Percentiles rank a stretch among this genome's conserved stretches.
phyloP scores from a whole-genome alignment of 768 basidiomycete genomes.

The Lactifluus pinguis region DNA sequence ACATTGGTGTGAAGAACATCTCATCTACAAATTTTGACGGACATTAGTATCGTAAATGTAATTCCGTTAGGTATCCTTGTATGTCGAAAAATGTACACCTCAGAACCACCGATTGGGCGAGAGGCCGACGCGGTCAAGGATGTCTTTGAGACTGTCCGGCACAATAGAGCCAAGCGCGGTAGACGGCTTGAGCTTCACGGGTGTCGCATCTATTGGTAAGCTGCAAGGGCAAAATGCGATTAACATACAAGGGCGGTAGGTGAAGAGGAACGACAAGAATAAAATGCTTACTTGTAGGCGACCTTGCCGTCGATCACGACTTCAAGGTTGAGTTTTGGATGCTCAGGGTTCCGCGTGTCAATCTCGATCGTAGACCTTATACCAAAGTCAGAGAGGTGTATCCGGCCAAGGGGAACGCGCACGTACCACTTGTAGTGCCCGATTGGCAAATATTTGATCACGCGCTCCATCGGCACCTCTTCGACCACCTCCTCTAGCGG shows the following conservation, averaged over 20 bases:
- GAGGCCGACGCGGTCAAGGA: constrained; percentile 49
- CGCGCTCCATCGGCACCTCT: constrained; percentile 44
- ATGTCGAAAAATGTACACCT: neutral
- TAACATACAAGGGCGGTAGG: neutral
- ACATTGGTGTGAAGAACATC: neutral
- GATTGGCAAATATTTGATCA: constrained; percentile 48
- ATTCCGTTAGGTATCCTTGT: neutral
- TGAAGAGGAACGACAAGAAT: neutral
- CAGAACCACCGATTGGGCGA: constrained; percentile 51
- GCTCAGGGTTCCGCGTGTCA: constrained; percentile 45
- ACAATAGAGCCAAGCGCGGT: constrained; percentile 41
- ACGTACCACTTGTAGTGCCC: constrained; percentile 63
- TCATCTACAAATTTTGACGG: neutral
- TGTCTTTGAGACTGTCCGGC: constrained; percentile 39
- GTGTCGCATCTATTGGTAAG: constrained; percentile 39
- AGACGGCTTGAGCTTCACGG: constrained; percentile 34
- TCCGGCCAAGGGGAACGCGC: constrained; percentile 26
- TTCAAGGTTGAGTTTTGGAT: constrained; percentile 48
- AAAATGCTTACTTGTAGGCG: constrained; percentile 40
- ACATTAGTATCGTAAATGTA: constrained; percentile 4
- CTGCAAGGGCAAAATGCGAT: constrained; percentile 25
- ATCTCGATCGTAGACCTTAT: constrained; percentile 59
- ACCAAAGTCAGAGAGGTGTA: neutral
- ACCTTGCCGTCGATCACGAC: constrained; percentile 50
- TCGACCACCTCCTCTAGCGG: constrained; percentile 23